Percentiles rank a stretch among this genome's conserved stretches.
phyloP scores from a whole-genome alignment of 148 eudicot genomes.

The Heliosperma pusillum region DNA sequence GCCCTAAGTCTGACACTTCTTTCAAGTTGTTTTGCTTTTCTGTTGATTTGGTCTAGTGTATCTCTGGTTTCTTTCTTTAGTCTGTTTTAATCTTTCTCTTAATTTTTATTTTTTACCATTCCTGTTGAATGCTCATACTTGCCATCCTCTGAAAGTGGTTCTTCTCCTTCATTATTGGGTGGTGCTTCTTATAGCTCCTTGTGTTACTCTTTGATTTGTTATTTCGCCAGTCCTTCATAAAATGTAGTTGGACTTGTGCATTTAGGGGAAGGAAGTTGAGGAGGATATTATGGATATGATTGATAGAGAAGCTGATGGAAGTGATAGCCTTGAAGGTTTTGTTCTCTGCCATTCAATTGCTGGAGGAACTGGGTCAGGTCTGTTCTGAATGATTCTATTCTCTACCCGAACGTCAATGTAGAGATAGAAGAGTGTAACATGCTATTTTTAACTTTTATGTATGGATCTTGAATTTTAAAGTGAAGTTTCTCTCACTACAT shows the following conservation, averaged over 20 bases:
- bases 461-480: neutral
- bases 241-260: constrained; percentile 18
- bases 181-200: neutral
- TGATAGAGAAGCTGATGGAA: constrained; percentile 99
- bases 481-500: neutral
- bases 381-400: constrained; percentile 8
- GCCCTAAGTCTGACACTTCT: neutral
- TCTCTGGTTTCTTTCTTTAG: neutral
- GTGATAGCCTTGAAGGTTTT: constrained; percentile 99
- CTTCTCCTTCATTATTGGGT: neutral
- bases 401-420: constrained; percentile 1
- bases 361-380: constrained; percentile 99
- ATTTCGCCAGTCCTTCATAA: constrained; percentile 5
- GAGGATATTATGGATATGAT: constrained; percentile 99
- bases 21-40: neutral
- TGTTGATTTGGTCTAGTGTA: neutral
- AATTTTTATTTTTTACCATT: neutral
- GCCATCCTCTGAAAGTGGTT: neutral
- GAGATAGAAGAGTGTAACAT: neutral
- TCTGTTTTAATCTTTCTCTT: neutral
- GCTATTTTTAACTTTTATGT: neutral
- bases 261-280: constrained; percentile 86
- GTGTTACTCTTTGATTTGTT: neutral
- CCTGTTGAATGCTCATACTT: neutral
- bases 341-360: constrained; percentile 99